Evolutionary conservation across 257 asterid genomes (phyloP).

Genomic region (Misopates orontium): DNA sequence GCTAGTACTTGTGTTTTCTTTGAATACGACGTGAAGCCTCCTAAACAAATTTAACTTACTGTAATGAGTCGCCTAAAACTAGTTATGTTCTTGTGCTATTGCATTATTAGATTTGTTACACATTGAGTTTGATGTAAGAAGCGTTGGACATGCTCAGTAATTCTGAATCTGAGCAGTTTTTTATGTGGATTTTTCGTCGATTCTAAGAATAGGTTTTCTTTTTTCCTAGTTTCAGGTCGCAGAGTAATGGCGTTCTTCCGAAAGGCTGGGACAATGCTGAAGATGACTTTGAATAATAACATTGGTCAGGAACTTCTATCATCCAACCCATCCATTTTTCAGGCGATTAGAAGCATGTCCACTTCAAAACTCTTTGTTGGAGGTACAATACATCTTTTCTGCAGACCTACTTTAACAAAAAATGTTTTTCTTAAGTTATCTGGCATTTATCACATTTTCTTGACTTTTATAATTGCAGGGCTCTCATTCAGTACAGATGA

Average conservation of each 20-base stretch:
- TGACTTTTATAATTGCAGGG: constrained; percentile 48
- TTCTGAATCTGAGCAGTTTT: constrained; percentile 15
- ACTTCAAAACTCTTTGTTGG: constrained; percentile 73
- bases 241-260: constrained; percentile 72
- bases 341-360: constrained; percentile 82
- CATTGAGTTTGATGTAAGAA: neutral
- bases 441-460: neutral
- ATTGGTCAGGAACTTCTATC: constrained; percentile 43
- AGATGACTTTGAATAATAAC: constrained; percentile 45
- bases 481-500: constrained; percentile 66
- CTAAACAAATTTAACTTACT: neutral
- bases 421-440: neutral
- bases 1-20: neutral
- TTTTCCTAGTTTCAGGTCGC: constrained; percentile 24
- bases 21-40: neutral
- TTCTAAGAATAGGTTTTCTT: neutral
- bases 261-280: constrained; percentile 59
- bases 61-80: neutral
- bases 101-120: neutral
- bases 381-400: constrained; percentile 44
- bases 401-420: neutral
- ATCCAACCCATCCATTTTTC: constrained; percentile 60
- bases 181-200: neutral
- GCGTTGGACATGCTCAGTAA: no score
- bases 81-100: neutral